Evolutionary conservation across 106 monocot genomes (phyloP).

Genomic region (Narthecium ossifragum): DNA sequence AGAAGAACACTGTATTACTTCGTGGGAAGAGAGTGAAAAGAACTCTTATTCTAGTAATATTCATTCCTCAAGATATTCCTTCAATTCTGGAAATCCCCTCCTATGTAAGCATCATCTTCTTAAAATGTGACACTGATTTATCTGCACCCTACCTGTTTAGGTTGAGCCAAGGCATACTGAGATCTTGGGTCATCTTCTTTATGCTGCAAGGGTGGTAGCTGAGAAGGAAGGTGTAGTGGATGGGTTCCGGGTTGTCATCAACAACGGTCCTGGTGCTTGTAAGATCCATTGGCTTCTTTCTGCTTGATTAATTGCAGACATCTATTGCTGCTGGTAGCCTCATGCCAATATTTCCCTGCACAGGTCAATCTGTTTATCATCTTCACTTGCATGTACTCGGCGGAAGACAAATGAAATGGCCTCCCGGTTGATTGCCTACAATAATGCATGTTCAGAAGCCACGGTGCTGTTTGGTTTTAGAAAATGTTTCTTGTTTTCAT

Average conservation of each 20-base stretch:
- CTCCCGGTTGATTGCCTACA: slow-evolving; percentile 55
- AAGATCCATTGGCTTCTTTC: slow-evolving; percentile 4
- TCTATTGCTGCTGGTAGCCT: too few relatives aligned
- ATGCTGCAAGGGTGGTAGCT: slow-evolving; percentile 75
- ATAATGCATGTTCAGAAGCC: too few relatives aligned
- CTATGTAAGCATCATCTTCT: too few relatives aligned
- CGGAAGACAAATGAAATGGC: slow-evolving; percentile 94
- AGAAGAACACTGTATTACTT: too few relatives aligned
- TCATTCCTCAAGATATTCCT: too few relatives aligned
- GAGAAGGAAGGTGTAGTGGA: slow-evolving; percentile 87
- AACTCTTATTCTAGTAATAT: too few relatives aligned
- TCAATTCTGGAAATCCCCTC: too few relatives aligned
- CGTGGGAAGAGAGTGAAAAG: too few relatives aligned
- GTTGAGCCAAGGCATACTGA: slow-evolving; percentile 71
- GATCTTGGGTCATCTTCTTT: slow-evolving; percentile 83
- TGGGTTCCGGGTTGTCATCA: slow-evolving; percentile 77
- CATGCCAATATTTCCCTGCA: not conserved
- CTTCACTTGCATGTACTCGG: slow-evolving; percentile 86
- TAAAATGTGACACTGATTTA: too few relatives aligned
- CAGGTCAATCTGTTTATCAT: slow-evolving; percentile 97
- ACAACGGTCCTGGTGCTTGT: slow-evolving; percentile 79
- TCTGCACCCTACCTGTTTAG: slow-evolving; percentile 25
- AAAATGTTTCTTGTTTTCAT: too few relatives aligned
- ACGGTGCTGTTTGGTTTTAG: too few relatives aligned
- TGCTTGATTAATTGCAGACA: not conserved